These are phyloP conservation scores for Phytophthora macrochlamydospora DNA, from an alignment of 352 stramenopile genomes.

Conservation along the genomic window DNA sequence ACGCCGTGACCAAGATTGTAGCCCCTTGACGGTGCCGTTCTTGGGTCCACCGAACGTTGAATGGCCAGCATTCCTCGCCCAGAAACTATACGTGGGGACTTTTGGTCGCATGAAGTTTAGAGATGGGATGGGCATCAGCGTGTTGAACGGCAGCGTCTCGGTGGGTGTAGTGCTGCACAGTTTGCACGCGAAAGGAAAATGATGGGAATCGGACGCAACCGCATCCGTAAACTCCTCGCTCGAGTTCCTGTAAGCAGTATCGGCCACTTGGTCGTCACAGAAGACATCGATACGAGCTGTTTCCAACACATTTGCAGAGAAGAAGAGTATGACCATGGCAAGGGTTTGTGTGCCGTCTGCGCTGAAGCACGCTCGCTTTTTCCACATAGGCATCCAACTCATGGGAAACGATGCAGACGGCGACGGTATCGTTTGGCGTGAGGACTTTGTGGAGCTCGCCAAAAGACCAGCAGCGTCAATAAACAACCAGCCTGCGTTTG, in stretches of 20 bases:
- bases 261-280: background rate
- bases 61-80: background rate
- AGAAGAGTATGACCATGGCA: background rate
- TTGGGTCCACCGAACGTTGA: background rate
- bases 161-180: background rate
- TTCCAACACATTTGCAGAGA: background rate
- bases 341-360: background rate
- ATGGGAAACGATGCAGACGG: background rate
- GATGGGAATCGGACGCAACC: background rate
- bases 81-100: slow-evolving; percentile 3
- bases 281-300: background rate
- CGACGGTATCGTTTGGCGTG: background rate
- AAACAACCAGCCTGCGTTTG: too few relatives aligned
- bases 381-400: background rate
- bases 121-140: background rate
- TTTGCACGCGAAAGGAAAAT: background rate
- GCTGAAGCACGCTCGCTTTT: slow-evolving; percentile 3
- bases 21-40: background rate
- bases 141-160: slow-evolving; percentile 1
- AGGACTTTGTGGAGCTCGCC: background rate
- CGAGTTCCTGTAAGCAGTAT: background rate
- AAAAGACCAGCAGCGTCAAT: too few relatives aligned
- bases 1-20: background rate
- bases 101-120: background rate
- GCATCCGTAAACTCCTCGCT: background rate